A percentile compares a stretch with the other conserved stretches of the same genome.
phyloP scores from a whole-genome alignment of 2,329 filamentous ascomycete genomes.

The Pseudogymnoascus sp. region DNA sequence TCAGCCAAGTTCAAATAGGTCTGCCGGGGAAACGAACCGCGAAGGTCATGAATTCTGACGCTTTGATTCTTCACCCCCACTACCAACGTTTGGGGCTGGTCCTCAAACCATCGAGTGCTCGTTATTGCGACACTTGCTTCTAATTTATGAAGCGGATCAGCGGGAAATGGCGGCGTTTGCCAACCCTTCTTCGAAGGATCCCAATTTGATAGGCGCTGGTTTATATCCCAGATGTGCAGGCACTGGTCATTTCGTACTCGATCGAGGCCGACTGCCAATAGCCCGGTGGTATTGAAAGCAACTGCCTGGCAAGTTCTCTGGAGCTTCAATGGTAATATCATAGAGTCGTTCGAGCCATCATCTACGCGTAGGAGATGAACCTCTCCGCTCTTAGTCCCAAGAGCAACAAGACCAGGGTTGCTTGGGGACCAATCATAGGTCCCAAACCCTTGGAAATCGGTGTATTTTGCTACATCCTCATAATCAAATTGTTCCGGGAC shows the following conservation, averaged over 20 bases:
- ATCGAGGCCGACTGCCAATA: slow-evolving; percentile 73
- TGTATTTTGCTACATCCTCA: slow-evolving; percentile 50
- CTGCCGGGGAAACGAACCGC: slow-evolving; percentile 47
- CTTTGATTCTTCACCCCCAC: slow-evolving; percentile 71
- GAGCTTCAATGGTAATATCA: slow-evolving; percentile 66
- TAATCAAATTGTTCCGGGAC: slow-evolving; percentile 53
- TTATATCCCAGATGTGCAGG: slow-evolving; percentile 77
- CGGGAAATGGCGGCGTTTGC: slow-evolving; percentile 22
- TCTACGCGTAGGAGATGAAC: slow-evolving; percentile 70
- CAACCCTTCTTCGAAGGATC: slow-evolving; percentile 44
- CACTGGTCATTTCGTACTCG: slow-evolving; percentile 76
- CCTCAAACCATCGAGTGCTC: slow-evolving; percentile 75
- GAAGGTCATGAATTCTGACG: slow-evolving; percentile 69
- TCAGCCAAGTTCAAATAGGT: slow-evolving; percentile 17
- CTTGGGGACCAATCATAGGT: slow-evolving; percentile 63
- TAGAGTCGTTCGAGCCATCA: slow-evolving; percentile 58
- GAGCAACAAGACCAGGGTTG: slow-evolving; percentile 57
- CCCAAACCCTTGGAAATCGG: slow-evolving; percentile 57
- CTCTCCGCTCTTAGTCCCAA: slow-evolving; percentile 69
- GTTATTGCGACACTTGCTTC: slow-evolving; percentile 70
- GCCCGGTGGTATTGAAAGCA: slow-evolving; percentile 65
- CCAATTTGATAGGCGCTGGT: slow-evolving; percentile 47
- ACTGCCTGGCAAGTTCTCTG: slow-evolving; percentile 75
- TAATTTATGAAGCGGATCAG: slow-evolving; percentile 51
- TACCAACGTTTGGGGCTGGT: slow-evolving; percentile 68